These are phyloP conservation scores for Botrytis byssoidea DNA, from an alignment of 2,329 filamentous ascomycete genomes.

Conservation along the genomic window DNA sequence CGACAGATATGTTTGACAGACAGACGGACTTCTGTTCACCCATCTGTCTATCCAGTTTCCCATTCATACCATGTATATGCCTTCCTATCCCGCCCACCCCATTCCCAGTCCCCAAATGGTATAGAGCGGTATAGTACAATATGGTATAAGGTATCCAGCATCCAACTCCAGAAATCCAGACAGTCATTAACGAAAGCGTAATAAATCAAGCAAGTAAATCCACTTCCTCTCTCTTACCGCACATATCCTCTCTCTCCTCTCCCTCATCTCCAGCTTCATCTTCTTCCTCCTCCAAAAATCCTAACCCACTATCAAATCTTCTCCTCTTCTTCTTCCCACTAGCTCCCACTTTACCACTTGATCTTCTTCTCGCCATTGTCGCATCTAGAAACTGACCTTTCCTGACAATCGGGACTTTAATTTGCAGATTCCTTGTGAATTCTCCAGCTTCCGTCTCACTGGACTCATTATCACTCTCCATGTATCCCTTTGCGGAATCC, in stretches of 20 bases:
- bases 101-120: background rate
- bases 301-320: constrained; percentile 55
- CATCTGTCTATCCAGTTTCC: background rate
- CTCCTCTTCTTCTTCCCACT: constrained; percentile 42
- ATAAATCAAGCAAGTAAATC: background rate
- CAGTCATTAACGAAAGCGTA: background rate
- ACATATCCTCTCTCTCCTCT: background rate
- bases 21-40: background rate
- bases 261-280: constrained; percentile 16
- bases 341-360: constrained; percentile 37
- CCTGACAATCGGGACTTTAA: constrained; percentile 23
- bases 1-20: background rate
- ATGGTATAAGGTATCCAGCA: background rate
- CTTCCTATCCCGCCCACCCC: background rate
- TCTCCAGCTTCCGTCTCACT: constrained; percentile 15
- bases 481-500: constrained; percentile 47
- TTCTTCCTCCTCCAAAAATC: constrained; percentile 55
- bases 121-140: background rate
- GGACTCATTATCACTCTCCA: constrained; percentile 33
- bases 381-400: constrained; percentile 31
- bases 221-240: background rate
- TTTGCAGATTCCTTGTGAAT: background rate
- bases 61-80: background rate
- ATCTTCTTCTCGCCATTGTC: constrained; percentile 28
- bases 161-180: constrained; percentile 3